Conservation (phyloP, 31 red algal genomes). For the Endocladia muricata region DNA sequence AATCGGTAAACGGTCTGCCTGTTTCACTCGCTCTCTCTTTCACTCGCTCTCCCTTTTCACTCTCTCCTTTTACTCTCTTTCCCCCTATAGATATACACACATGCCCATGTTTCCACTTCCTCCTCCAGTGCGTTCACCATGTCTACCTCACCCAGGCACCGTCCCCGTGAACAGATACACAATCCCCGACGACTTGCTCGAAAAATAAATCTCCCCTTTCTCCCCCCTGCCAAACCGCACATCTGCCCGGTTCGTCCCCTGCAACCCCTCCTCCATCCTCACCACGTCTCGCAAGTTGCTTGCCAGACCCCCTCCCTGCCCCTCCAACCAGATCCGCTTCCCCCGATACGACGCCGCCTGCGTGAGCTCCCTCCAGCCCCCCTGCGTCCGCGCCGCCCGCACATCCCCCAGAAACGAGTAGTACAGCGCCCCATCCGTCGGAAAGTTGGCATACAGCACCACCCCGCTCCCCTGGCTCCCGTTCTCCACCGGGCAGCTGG, state of each 20-base stretch:
- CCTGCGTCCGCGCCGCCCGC: slow-evolving; percentile 11
- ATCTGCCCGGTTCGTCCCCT: neutral
- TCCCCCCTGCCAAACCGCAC: slow-evolving; percentile 17
- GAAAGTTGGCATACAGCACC: slow-evolving; percentile 57
- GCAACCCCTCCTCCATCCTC: neutral
- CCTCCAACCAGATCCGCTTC: slow-evolving; percentile 28
- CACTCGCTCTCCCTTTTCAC: too few species aligned
- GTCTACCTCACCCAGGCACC: too few species aligned
- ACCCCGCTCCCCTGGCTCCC: slow-evolving; percentile 33
- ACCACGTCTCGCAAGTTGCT: slow-evolving; percentile 45
- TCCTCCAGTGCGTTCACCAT: too few species aligned
- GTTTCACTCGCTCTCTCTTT: too few species aligned
- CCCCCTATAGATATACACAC: too few species aligned
- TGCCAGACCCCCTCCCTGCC: neutral
- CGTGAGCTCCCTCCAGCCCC: slow-evolving; percentile 5
- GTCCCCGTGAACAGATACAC: slow-evolving; percentile 14
- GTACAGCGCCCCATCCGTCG: slow-evolving; percentile 40
- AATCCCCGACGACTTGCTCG: slow-evolving; percentile 15
- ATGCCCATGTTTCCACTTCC: too few species aligned
- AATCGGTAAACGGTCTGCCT: too few species aligned
- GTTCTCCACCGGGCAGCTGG: slow-evolving; percentile 68
- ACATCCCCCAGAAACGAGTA: slow-evolving; percentile 30
- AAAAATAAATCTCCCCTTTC: slow-evolving; percentile 19
- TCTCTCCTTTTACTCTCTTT: too few species aligned
- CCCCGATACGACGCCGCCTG: slow-evolving; percentile 34